A percentile compares a stretch with the other conserved stretches of the same genome.
These are phyloP conservation scores for Asterochloris erici DNA, from an alignment of 139 green algal genomes.

Conservation along the genomic window DNA sequence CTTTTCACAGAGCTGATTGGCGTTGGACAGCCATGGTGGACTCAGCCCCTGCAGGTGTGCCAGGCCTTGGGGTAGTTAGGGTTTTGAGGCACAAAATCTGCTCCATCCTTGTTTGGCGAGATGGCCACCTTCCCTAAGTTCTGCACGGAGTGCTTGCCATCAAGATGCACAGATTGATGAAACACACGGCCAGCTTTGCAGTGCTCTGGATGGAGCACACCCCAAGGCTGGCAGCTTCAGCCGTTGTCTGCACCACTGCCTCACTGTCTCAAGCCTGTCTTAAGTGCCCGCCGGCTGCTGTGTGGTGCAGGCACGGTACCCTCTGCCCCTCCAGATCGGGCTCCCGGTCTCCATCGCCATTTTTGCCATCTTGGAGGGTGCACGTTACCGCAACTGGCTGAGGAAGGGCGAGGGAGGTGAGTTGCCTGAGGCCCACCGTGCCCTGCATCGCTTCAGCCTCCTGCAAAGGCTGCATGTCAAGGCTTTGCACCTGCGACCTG, in stretches of 20 bases:
- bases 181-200: no score
- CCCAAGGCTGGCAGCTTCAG: no score
- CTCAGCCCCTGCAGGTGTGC: constrained; percentile 32
- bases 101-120: no score
- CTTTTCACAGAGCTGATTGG: constrained; percentile 65
- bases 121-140: no score
- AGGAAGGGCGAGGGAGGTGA: constrained; percentile 68
- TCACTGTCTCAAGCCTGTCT: no score
- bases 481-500: no score
- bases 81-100: no score
- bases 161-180: no score
- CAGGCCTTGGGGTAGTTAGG: not conserved
- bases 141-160: no score
- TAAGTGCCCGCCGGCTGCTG: not conserved
- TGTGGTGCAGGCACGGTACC: constrained; percentile 25
- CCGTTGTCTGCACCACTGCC: no score
- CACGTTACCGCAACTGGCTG: constrained; percentile 80
- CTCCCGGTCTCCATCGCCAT: constrained; percentile 56
- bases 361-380: constrained; percentile 80
- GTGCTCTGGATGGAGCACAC: no score
- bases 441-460: not conserved
- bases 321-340: constrained; percentile 49
- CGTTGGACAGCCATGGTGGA: constrained; percentile 50
- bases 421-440: constrained; percentile 2
- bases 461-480: not conserved